Evolutionary conservation across 1,284 basidiomycete species (phyloP), one percentile per base, ranked within the genome.

Genomic region (Stygiomarasmius scandens): DNA sequence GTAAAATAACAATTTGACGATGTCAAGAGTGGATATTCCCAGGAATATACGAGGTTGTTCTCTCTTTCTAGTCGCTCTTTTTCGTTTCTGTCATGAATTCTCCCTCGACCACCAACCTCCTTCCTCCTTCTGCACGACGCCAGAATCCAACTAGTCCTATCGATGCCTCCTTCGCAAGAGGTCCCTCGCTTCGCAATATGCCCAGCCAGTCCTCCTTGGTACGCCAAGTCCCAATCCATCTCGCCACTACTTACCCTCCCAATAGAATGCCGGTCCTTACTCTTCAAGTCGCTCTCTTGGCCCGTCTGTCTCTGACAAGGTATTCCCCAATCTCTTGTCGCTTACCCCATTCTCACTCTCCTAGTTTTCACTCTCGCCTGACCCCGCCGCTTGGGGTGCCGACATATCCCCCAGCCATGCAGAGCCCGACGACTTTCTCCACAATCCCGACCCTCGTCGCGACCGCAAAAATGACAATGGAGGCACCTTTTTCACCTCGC

Each of bases 391-490:
- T 0, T 89, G 89, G 87, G 85, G 86, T 9, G 80, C 86, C 24
- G 78, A 87, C 63, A 71, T 90, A 52, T 86, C 84, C 3, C 78
- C 79, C 22, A 79, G 79, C 58, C 71, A 36, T 45, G 16, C 52
- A 8, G 90, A 92, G 65, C 74, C 83, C 2, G 89, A 92, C 61
- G 89, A 92, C 67, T 80, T 78, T 53, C 80, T 92, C 41, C 89
- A 92, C 69, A 89, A 87, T 63, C 88, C 89, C 6, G 87, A 90
- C 68, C 89, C 91, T 2, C 80, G 80, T 47, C 78, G 89, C 48
- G 90, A 93, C 68, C 72, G 81, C 58, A 84, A 80, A 59, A 72
- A 75, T 51, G 89, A 90, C 67, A 71, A 72, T 52, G 82, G 84
- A 38, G 84, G 87, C 3, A 79, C 77, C 50, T 77, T 93, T 43